Evolutionary conservation across 495 filamentous ascomycete genomes (phyloP), one percentile per base, ranked within the genome.

Genomic region (Lindgomyces ingoldianus): DNA sequence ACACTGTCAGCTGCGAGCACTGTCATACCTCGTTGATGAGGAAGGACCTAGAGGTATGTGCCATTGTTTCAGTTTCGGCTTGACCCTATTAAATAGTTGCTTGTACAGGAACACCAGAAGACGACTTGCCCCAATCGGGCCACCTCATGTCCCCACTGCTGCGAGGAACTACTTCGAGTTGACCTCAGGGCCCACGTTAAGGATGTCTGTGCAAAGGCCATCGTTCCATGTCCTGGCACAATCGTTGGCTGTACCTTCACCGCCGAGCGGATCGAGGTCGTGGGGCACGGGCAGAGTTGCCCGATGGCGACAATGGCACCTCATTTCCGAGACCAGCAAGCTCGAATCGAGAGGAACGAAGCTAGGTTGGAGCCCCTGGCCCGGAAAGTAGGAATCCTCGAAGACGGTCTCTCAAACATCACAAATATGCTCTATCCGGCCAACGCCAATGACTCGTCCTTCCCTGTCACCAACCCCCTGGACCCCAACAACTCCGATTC

Each of bases 221-320:
- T 81, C 6, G 79, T 80, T 16, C 66, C 75, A 26, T 89, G 87
- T 65, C 51, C 74, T 4, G 87, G 85, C 41, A 76, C 79, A 1
- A 77, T 80, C 58, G 80, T 83, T 39, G 86, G 87, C 19, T 90
- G 87, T 64, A 75, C 76, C 4, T 76, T 79, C 63, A 76, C 77
- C 26, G 74, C 80, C 30, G 80, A 79, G 45, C 81, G 84, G 4
- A 70, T 65, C 1, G 80, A 81, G 33, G 73, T 85, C n/a, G 68
- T 73, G 11, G 68, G 59, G n/a, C 87, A 90, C 62, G 77, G 78
- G 27, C 72, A 78, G 47, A 74, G 63, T 14, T 90, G 87, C 59
- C 76, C 84, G 0, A 77, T 89, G 59, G 82, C 84, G 4, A 77
- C 77, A 36, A 81, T 89, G 59, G 78, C 79, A 0, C 87, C 87